These are phyloP conservation scores for Puccinellia tenuiflora DNA, from an alignment of 176 grass and related monocot genomes.

Conservation along the genomic window DNA sequence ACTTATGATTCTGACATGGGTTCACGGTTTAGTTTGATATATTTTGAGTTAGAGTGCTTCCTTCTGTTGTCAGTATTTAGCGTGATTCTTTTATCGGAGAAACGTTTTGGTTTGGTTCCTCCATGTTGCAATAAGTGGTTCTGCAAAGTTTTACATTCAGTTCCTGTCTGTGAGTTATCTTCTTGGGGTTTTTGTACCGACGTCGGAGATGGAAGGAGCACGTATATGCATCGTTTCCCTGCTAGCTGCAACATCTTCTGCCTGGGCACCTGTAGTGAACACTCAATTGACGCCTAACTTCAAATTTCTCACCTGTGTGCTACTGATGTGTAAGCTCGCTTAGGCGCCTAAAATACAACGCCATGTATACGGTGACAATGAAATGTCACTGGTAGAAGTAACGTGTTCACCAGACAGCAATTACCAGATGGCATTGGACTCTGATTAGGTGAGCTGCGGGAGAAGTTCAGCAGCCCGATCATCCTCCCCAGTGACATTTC, in stretches of 20 bases:
- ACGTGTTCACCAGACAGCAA: too few relatives aligned
- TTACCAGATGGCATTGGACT: too few relatives aligned
- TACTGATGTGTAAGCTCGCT: too few relatives aligned
- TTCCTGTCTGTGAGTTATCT: not conserved
- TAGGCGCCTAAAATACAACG: too few relatives aligned
- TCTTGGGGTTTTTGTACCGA: not conserved
- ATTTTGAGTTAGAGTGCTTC: slow-evolving; percentile 24
- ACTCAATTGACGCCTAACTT: not conserved
- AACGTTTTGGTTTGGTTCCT: slow-evolving; percentile 3
- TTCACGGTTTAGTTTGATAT: slow-evolving; percentile 39
- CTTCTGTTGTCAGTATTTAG: slow-evolving; percentile 26
- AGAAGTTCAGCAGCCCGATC: too few relatives aligned
- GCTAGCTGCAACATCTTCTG: not conserved
- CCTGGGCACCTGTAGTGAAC: not conserved
- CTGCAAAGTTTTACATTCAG: not conserved
- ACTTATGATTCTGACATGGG: slow-evolving; percentile 31
- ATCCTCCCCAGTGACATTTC: too few relatives aligned
- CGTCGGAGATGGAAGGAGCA: not conserved
- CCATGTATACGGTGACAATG: too few relatives aligned
- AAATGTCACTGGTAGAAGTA: too few relatives aligned
- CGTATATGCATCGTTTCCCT: not conserved
- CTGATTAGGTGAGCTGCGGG: too few relatives aligned
- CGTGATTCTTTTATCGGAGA: not conserved
- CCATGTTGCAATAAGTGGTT: not conserved
- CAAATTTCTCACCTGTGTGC: too few relatives aligned